Evolutionary conservation across 768 basidiomycete genomes (phyloP), one percentile per base, ranked within the genome.

Genomic region (Boletus sp.): DNA sequence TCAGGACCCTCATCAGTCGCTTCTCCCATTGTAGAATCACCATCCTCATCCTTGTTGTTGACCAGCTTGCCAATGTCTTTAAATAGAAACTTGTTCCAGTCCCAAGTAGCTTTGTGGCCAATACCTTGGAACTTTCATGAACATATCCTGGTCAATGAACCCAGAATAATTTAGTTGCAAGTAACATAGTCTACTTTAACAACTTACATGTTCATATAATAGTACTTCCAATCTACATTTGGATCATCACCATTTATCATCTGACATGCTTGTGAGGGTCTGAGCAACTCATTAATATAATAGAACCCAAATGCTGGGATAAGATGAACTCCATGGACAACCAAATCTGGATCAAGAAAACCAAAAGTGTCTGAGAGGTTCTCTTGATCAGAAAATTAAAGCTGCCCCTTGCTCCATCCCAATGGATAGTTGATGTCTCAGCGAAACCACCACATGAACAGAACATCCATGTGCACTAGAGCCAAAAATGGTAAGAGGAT

Each of bases 181-280:
- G 12, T 37, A 37, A 3, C 3, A 15, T 28, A 24, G 4, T 33
- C 24, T 6, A 28, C 24, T 24, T 11, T 69, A 37, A 55, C 71
- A 9, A 66, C 73, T 54, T 36, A 76, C 76, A 72, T 67, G 32
- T 69, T 72, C 2, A 76, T 64, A 62, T 75, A 74, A 47, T 62
- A 71, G 36, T 59, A 64, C 4, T 52, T 42, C 66, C 68, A 77
- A 46, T 77, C 74, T 0, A 35, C 32, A 20, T 68, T 28, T 1
- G 8, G 14, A 3, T 28, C 28, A 7, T n/a, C 50, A 10, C 47
- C 52, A 10, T 59, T 35, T 0, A 1, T 4, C 15, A 20, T n/a
- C 2, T 28, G 42, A 18, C 37, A 37, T 4, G 28, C 51, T 42
- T 55, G 8, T 15, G 50, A 49, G 2, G 54, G 58, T 2, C 46